Evolutionary conservation across 495 filamentous ascomycete genomes (phyloP).

Genomic region (Choiromyces venosus): DNA sequence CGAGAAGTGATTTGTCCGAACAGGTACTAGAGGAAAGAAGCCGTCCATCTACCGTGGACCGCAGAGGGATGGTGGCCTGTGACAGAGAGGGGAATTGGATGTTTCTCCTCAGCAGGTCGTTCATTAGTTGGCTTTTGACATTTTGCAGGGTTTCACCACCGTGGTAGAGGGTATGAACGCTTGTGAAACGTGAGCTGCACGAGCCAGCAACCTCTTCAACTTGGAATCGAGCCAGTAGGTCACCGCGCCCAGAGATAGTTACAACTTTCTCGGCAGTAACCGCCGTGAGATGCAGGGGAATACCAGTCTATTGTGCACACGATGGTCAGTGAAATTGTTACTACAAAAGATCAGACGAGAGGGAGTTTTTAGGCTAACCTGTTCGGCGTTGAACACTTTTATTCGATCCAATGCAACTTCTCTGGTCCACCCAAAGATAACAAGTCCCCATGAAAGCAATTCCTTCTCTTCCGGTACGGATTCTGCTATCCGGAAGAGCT

Average conservation of each 20-base stretch:
- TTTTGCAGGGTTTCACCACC: constrained; percentile 18
- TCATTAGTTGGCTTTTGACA: constrained; percentile 17
- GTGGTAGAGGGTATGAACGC: constrained; percentile 32
- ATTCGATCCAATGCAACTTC: constrained; percentile 27
- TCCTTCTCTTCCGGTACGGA: constrained; percentile 22
- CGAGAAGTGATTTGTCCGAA: constrained; percentile 49
- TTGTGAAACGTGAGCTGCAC: constrained; percentile 27
- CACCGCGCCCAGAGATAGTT: constrained; percentile 29
- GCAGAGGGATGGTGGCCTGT: constrained; percentile 52
- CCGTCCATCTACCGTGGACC: constrained; percentile 55
- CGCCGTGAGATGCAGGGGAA: constrained; percentile 28
- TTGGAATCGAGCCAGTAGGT: constrained; percentile 28
- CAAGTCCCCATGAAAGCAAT: constrained; percentile 29
- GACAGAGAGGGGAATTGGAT: constrained; percentile 46
- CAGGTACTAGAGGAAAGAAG: constrained; percentile 46
- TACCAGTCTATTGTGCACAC: constrained; percentile 8
- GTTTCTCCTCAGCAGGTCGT: constrained; percentile 8
- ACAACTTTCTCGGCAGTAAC: constrained; percentile 31
- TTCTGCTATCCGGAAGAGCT: constrained; percentile 28
- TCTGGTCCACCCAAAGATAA: constrained; percentile 33
- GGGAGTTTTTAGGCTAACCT: constrained; percentile 11
- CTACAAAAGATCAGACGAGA: constrained; percentile 5
- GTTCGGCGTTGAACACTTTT: constrained; percentile 19
- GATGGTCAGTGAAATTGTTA: not conserved
- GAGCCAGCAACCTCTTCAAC: constrained; percentile 25